phyloP scores from a whole-genome alignment of 2,329 filamentous ascomycete species.

The Aureobasidium sp. region DNA sequence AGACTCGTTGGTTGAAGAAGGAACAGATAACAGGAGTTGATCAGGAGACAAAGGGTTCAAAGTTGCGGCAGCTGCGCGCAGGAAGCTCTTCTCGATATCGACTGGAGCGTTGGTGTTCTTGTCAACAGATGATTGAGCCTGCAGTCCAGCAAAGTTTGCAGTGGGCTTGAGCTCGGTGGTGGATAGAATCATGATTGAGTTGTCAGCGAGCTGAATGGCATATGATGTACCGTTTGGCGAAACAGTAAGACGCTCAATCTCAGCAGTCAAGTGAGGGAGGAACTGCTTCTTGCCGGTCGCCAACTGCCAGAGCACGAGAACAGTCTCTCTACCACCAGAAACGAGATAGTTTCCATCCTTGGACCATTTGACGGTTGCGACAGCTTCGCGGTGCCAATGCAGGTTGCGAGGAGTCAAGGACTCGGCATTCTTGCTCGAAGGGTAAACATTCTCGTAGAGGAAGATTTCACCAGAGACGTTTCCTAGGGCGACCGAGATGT shows the following conservation, averaged over 20 bases:
- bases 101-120: constrained; percentile 32
- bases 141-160: constrained; percentile 76
- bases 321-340: constrained; percentile 84
- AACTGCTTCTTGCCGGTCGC: constrained; percentile 77
- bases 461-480: constrained; percentile 69
- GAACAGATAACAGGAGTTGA: constrained; percentile 44
- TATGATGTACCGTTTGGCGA: constrained; percentile 76
- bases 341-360: constrained; percentile 93
- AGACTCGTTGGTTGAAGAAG: constrained; percentile 19
- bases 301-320: constrained; percentile 87
- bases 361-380: constrained; percentile 85
- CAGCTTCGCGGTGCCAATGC: constrained; percentile 86
- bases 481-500: constrained; percentile 72
- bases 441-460: constrained; percentile 55
- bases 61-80: constrained; percentile 27
- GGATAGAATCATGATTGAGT: constrained; percentile 83
- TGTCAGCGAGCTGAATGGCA: constrained; percentile 79
- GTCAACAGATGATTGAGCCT: constrained; percentile 36
- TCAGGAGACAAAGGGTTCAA: constrained; percentile 35
- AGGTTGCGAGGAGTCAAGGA: constrained; percentile 53
- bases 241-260: constrained; percentile 76
- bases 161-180: constrained; percentile 83
- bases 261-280: constrained; percentile 81
- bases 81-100: constrained; percentile 13
- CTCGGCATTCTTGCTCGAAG: constrained; percentile 18